A percentile compares a stretch with the other conserved stretches of the same genome.
Conservation (phyloP, 495 filamentous ascomycete genomes). For the Hypoxylon perforatum region DNA sequence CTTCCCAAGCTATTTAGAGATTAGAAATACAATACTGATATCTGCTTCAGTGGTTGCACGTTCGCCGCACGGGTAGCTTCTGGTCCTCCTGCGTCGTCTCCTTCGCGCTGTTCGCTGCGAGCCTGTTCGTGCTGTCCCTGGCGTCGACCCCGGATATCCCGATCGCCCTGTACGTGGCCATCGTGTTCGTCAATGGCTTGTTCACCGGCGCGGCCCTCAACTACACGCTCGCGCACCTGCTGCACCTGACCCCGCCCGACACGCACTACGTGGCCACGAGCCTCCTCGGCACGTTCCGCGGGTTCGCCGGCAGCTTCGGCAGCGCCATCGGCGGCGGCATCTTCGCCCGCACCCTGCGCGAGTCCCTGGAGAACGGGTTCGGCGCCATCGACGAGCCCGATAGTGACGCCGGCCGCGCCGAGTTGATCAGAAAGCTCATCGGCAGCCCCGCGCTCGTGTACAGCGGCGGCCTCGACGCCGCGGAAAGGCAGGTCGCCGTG, state of each 20-base stretch:
- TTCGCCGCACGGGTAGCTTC: slow-evolving; percentile 72
- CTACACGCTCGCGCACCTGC: slow-evolving; percentile 79
- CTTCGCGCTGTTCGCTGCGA: slow-evolving; percentile 64
- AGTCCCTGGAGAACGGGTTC: slow-evolving; percentile 67
- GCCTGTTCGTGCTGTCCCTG: slow-evolving; percentile 60
- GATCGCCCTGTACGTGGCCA: slow-evolving; percentile 59
- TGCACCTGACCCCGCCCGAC: slow-evolving; percentile 70
- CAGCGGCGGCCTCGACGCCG: slow-evolving; percentile 54
- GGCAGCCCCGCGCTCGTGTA: slow-evolving; percentile 75
- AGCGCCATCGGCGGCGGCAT: slow-evolving; percentile 80
- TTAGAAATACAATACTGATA: slow-evolving; percentile 6
- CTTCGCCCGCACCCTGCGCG: slow-evolving; percentile 71
- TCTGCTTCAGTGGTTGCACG: slow-evolving; percentile 65
- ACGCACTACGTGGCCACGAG: slow-evolving; percentile 78
- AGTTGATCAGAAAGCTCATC: slow-evolving; percentile 70
- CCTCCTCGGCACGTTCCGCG: slow-evolving; percentile 76
- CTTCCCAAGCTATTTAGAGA: neutral
- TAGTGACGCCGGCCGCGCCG: slow-evolving; percentile 52
- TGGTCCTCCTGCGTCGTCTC: slow-evolving; percentile 67
- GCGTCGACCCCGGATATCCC: slow-evolving; percentile 61
- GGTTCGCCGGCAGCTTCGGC: slow-evolving; percentile 80
- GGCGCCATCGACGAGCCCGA: slow-evolving; percentile 49
- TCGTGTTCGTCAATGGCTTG: slow-evolving; percentile 74
- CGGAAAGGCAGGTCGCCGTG: slow-evolving; percentile 70
- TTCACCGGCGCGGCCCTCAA: slow-evolving; percentile 76